Base-by-base conservation (phyloP, 257 asterid species). In the Fraxinus quadrangulata region DNA sequence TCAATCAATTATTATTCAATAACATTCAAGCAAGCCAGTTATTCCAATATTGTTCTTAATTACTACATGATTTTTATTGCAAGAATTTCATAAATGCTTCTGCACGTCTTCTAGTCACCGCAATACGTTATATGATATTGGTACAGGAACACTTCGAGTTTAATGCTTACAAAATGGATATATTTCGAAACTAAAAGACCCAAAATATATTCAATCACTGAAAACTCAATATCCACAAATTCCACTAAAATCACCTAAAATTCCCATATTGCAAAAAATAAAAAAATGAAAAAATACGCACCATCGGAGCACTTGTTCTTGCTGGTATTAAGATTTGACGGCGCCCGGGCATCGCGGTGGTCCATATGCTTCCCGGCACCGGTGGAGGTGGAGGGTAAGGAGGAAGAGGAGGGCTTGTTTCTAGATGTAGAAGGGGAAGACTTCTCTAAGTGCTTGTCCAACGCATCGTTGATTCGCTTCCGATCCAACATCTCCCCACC, bases 361-460 rank as follows among this genome's bases (percentile, higher is more conserved):
- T 87, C 97, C 71, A 85, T 49, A 67, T 87, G 88, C 83, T 89
- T 89, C 9, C 92, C 92, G 42, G 79, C 80, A 54, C 83, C 83
- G 37, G 89, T 76, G 69, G 97, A 88, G 68, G 92, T 85, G 71
- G 96, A 92, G 21, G 97, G 84, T 24, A 85, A 82, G 73, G 89
- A 83, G 34, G 81, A 79, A 63, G 86, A 78, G 30, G 95, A 84
- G 47, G 88, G 89, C 83, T 93, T 93, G 83, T 83, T 91, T 71
- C 94, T 88, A 36, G 98, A 90, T 26, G 97, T 88, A 21, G 99
- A 94, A 5, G 96, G 92, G 13, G 98, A 88, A 3, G 96, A 92
- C 87, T 90, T 95, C 90, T 95, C 97, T 87, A 95, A 83, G 74
- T 95, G 96, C 77, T 91, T 93, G 88, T 93, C 98, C 88, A 95